Conservation (phyloP, 148 eudicot species). For the Heliosperma pusillum region DNA sequence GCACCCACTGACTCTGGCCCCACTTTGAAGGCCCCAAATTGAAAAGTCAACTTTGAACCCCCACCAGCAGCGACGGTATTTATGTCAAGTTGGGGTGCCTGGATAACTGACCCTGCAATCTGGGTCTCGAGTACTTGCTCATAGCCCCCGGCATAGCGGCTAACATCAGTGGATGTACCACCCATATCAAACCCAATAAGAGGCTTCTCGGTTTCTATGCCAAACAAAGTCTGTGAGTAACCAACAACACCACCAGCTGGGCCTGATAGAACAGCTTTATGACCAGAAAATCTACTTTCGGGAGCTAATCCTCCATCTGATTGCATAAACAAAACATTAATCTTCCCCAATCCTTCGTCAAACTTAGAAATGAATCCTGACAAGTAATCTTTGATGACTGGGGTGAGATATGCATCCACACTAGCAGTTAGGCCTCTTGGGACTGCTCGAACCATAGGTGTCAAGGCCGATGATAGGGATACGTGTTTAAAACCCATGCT, state of each 20-base stretch:
- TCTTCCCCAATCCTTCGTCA: constrained; percentile 70
- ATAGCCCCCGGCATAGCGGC: constrained; percentile 88
- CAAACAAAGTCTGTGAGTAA: constrained; percentile 87
- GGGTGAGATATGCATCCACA: constrained; percentile 96
- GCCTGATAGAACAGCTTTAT: constrained; percentile 96
- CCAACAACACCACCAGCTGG: constrained; percentile 99
- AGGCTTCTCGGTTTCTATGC: constrained; percentile 84
- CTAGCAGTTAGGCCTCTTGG: constrained; percentile 97
- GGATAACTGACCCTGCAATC: constrained; percentile 92
- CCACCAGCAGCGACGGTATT: constrained; percentile 99
- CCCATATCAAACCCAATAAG: constrained; percentile 99
- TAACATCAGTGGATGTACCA: constrained; percentile 98
- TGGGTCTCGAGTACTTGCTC: constrained; percentile 98
- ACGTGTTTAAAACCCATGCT: constrained; percentile 90
- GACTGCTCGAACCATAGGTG: constrained; percentile 98
- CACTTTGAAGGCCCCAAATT: constrained; percentile 89
- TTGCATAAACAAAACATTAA: constrained; percentile 94
- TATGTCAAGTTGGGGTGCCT: constrained; percentile 99
- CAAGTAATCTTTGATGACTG: constrained; percentile 84
- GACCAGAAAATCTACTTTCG: constrained; percentile 96
- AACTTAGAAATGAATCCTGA: constrained; percentile 88
- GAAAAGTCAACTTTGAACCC: constrained; percentile 90
- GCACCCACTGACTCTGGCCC: constrained; percentile 99
- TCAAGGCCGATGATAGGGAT: constrained; percentile 86
- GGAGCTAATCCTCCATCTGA: constrained; percentile 98